These are phyloP conservation scores for Amanita jacksonii DNA, from an alignment of 768 basidiomycete genomes.

Conservation along the genomic window DNA sequence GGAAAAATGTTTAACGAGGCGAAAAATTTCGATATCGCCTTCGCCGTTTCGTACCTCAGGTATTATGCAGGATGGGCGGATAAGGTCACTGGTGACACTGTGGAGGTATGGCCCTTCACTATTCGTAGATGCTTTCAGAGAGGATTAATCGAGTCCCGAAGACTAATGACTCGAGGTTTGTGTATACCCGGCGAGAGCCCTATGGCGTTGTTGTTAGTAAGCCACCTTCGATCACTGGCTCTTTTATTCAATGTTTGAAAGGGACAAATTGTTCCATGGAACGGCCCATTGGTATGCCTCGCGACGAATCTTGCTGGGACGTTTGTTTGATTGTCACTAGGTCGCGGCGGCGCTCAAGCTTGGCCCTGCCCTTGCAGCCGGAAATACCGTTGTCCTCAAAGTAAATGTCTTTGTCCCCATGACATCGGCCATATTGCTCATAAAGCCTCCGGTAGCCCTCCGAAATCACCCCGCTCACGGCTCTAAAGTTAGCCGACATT, in stretches of 20 bases:
- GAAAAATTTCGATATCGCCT: constrained; percentile 45
- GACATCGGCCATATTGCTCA: no score
- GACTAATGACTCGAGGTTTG: not conserved
- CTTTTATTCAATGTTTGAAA: not conserved
- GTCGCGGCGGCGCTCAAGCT: constrained; percentile 24
- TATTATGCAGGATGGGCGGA: constrained; percentile 95
- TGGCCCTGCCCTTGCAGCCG: constrained; percentile 46
- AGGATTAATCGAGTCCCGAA: no score
- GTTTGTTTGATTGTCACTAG: not conserved
- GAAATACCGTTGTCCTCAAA: constrained; percentile 70
- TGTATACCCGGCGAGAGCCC: constrained; percentile 56
- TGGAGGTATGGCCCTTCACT: constrained; percentile 37
- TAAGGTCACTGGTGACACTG: constrained; percentile 68
- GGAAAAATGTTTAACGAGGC: no score
- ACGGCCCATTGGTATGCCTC: not conserved
- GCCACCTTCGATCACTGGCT: not conserved
- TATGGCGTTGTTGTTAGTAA: constrained; percentile 56
- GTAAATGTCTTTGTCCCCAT: no score
- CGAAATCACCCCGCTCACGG: constrained; percentile 68
- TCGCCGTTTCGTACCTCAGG: constrained; percentile 40
- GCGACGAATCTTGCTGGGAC: no score
- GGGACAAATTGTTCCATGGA: not conserved
- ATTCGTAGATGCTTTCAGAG: no score
- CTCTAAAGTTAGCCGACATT: constrained; percentile 46
- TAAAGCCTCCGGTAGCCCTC: constrained; percentile 32